Conservation (phyloP, 371 early-diverging fungal genomes). For the Spraguea lophii region DNA sequence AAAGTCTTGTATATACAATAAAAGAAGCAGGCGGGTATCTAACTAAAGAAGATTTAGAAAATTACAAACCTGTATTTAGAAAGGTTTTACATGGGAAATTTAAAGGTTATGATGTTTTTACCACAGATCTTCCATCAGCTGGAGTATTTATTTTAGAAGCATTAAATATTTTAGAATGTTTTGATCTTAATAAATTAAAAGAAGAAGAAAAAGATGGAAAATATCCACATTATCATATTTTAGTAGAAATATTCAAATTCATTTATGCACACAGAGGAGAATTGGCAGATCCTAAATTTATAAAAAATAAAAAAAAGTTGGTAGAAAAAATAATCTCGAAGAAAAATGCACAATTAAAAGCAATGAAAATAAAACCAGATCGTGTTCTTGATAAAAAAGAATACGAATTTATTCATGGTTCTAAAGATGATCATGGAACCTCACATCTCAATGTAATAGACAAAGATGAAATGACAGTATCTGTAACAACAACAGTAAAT, state of each 20-base stretch:
- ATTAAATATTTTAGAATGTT: conserved; percentile 67
- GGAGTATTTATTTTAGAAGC: conserved; percentile 62
- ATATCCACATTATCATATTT: conserved; percentile 36
- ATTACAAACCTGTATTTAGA: conserved; percentile 52
- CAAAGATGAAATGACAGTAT: conserved; percentile 59
- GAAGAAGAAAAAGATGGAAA: conserved; percentile 1
- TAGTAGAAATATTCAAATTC: conserved; percentile 70
- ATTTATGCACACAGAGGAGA: conserved; percentile 63
- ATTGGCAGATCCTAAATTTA: conserved; percentile 58
- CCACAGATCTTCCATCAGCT: conserved; percentile 30
- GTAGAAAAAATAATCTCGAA: conserved; percentile 50
- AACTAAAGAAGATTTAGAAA: conserved; percentile 56
- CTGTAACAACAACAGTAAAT: conserved; percentile 68
- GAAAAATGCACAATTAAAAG: conserved; percentile 50
- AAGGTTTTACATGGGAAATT: conserved; percentile 54
- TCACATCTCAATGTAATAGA: conserved; percentile 78
- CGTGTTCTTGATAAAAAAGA: conserved; percentile 7
- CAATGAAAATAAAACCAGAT: conserved; percentile 34
- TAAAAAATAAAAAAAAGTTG: conserved; percentile 3
- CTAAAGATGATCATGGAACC: conserved; percentile 67
- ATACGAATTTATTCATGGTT: conserved; percentile 5
- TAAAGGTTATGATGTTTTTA: conserved; percentile 43
- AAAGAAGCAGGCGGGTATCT: conserved; percentile 57
- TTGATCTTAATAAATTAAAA: conserved; percentile 50
- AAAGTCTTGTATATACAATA: conserved; percentile 52